Conservation (phyloP, 208 protist species). For the Polymyxa betae region DNA sequence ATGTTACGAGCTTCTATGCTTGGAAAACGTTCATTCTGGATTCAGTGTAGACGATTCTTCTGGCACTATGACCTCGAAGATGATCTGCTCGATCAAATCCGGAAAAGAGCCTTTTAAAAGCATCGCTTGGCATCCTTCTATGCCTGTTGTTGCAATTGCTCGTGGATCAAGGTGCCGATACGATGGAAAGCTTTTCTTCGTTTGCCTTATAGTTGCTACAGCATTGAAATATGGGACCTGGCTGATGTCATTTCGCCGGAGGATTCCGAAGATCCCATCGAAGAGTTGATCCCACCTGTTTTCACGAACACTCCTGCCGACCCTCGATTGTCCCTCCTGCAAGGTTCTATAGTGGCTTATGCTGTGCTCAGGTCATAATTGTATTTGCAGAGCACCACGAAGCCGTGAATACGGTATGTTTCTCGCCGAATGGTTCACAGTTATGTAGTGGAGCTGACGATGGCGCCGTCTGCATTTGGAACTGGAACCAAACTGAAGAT, state of each 20-base stretch:
- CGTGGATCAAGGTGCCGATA: not conserved
- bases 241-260: conserved; percentile 17
- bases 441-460: conserved; percentile 16
- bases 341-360: not conserved
- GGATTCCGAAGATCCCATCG: not conserved
- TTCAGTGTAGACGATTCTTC: not conserved
- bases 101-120: conserved; percentile 2
- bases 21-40: not conserved
- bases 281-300: not conserved
- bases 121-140: not conserved
- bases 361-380: not conserved
- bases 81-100: conserved; percentile 45
- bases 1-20: not conserved
- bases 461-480: conserved; percentile 29
- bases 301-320: conserved; percentile 44
- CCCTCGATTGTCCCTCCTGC: not conserved
- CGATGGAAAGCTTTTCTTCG: not conserved
- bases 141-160: not conserved
- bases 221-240: conserved; percentile 43
- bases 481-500: not conserved
- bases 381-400: not conserved
- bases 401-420: conserved; percentile 29
- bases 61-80: not conserved
- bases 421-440: not conserved
- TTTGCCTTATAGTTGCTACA: not conserved